Percentiles rank a stretch among this genome's conserved stretches.
phyloP scores from a whole-genome alignment of 257 asterid species.

The Penstemon davidsonii region DNA sequence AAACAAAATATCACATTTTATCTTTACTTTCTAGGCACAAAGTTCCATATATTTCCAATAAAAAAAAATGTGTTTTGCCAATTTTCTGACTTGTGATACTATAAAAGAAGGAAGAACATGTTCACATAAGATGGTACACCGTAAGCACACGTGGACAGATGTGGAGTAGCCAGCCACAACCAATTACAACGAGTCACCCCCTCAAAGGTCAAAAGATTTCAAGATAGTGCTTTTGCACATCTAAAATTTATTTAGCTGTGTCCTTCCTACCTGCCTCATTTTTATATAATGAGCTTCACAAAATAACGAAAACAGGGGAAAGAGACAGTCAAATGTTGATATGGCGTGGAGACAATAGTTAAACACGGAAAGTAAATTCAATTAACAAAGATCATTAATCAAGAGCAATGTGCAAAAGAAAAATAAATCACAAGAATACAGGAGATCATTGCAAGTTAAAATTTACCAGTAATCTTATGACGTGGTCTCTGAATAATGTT shows the following conservation, averaged over 20 bases:
- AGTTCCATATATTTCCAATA: not conserved
- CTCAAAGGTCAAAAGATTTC: too few species aligned
- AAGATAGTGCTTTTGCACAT: too few species aligned
- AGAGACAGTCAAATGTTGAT: too few species aligned
- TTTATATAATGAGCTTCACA: too few species aligned
- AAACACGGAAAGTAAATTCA: not conserved
- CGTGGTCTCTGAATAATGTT: slow-evolving; percentile 99
- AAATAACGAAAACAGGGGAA: too few species aligned
- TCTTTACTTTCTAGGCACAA: not conserved
- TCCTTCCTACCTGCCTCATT: too few species aligned
- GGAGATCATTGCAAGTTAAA: not conserved
- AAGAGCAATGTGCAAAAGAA: not conserved
- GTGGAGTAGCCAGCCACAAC: too few species aligned
- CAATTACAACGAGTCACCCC: too few species aligned
- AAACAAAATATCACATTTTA: not conserved
- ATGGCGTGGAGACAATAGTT: not conserved
- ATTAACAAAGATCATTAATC: not conserved
- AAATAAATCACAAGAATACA: not conserved
- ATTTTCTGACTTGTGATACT: not conserved
- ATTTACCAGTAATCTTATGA: slow-evolving; percentile 80
- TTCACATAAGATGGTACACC: too few species aligned
- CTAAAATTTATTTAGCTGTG: too few species aligned
- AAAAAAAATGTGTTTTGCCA: not conserved
- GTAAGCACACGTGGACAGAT: too few species aligned
- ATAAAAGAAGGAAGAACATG: not conserved